Evolutionary conservation across 345 rosid genomes (phyloP), one percentile per base, ranked within the genome.

Genomic region (Combretum micranthum): DNA sequence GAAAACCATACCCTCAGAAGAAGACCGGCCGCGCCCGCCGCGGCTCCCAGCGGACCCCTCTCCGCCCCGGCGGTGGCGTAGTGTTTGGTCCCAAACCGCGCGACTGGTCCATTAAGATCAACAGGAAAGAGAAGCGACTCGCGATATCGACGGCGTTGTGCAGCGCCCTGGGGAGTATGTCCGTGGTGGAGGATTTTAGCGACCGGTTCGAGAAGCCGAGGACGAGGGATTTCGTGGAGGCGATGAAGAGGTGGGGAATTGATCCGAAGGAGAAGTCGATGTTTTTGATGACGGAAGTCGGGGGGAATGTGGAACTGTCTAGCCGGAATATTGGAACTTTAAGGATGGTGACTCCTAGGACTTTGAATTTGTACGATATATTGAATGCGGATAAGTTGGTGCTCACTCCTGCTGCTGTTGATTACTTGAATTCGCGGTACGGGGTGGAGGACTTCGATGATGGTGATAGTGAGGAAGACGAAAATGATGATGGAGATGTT

Each of bases 51-150:
- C 71, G 91, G 17, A 83, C 82, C 8, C 99, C 99, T 18, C 84
- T 93, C 52, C 80, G 85, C 7, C 97, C 91, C 1, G 97, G 97
- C 0, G 97, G 96, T 10, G 97, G 99, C 0, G 99, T 89, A 23
- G 57, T 85, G 3, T 93, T 89, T 52, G 94, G 97, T 26, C 99
- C 97, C 3, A 89, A 67, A 65, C 97, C 96, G 1, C 73, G 74
- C 50, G 97, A 88, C 64, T 88, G 98, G 98, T 74, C 91, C 8
- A 82, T 92, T n/a, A 92, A 86, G 59, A 92, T 92, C 60, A 88
- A 92, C 69, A 72, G 58, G 65, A 92, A 92, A 74, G 96, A 92
- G 85, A 92, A 88, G 64, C 63, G 60, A 60, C 67, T 92, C 17
- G 96, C 94, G 9, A 75, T 93, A 5, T 89, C 97, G 17, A 89